phyloP scores from a whole-genome alignment of 148 eudicot species.

The Rhododendron williamsianum region DNA sequence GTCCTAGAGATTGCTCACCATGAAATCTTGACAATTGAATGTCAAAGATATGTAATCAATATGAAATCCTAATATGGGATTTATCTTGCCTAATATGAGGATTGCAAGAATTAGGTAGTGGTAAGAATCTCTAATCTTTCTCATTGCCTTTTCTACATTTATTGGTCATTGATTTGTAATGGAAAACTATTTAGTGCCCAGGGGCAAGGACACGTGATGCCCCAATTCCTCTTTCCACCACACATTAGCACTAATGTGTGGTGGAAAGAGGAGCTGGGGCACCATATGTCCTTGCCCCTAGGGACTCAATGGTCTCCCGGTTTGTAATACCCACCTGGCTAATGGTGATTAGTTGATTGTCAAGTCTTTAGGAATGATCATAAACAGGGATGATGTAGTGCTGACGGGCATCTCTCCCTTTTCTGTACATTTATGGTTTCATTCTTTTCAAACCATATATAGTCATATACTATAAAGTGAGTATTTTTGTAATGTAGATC shows the following conservation, averaged over 20 bases:
- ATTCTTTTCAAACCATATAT: not conserved
- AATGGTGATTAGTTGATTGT: not conserved
- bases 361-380: not conserved
- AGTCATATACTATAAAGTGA: not conserved
- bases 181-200: not conserved
- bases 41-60: slow-evolving; percentile 16
- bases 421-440: not conserved
- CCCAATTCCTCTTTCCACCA: too few species aligned
- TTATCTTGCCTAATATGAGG: not conserved
- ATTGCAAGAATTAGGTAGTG: not conserved
- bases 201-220: too few species aligned
- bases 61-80: slow-evolving; percentile 13
- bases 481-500: not conserved
- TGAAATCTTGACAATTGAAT: slow-evolving; percentile 15
- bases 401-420: not conserved
- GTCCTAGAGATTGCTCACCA: not conserved
- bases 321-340: not conserved
- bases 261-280: not conserved
- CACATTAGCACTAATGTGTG: too few species aligned
- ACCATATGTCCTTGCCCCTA: not conserved
- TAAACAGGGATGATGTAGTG: not conserved
- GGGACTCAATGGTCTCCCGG: not conserved
- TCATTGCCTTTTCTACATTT: not conserved
- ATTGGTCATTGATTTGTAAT: not conserved
- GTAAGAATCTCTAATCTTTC: not conserved